Base-by-base conservation (phyloP, 2,329 filamentous ascomycete genomes). In the Penicillium griseofulvum region DNA sequence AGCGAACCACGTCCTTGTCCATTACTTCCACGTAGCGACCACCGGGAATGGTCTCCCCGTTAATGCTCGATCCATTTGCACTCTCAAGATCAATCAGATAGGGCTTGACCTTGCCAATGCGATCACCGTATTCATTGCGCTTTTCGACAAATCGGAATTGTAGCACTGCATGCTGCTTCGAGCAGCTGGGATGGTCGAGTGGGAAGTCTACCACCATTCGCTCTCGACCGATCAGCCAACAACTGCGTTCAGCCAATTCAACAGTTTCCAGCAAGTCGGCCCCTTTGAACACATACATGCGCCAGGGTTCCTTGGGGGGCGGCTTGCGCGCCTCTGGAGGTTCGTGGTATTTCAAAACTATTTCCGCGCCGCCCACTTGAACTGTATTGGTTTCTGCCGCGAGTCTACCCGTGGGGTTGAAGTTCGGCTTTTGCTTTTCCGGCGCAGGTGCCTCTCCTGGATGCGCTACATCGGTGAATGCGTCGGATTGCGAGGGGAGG, bases 1-100 rank as follows among this genome's bases (percentile, higher is more conserved):
- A 95, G 68, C 85, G 85, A 55, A 99, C 73, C 70, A 99, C 85
- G 73, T 99, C 94, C 76, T 91, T 92, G 71, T 94, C 88, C 70
- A 87, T 83, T 53, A 97, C 75, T 74, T 99, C 93, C 49, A 96
- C 78, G 72, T 91, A 99, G 58, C 91, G 82, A 67, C 89, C 89
- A 14, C 83, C 81, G 1, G 90, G 88, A 4, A 96, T 76, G 65
- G 78, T 79, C 57, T 90, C 85, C 33, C 86, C 87, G 68, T 97
- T 97, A 61, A 99, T 78, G 54, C 76, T 81, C 2, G 93, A 97
- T 34, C 94, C 93, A 72, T 97, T 97, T 44, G 90, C 90, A 65
- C 91, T 96, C 66, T 97, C 92, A 46, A 99, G 77, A 74, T 99
- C 94, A 61, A 99, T 90, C 9, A 97, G 72, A 75, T 97, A 99